A percentile compares a stretch with the other conserved stretches of the same genome.
phyloP scores from a whole-genome alignment of 768 basidiomycete genomes.

The Pleurotus giganteus region DNA sequence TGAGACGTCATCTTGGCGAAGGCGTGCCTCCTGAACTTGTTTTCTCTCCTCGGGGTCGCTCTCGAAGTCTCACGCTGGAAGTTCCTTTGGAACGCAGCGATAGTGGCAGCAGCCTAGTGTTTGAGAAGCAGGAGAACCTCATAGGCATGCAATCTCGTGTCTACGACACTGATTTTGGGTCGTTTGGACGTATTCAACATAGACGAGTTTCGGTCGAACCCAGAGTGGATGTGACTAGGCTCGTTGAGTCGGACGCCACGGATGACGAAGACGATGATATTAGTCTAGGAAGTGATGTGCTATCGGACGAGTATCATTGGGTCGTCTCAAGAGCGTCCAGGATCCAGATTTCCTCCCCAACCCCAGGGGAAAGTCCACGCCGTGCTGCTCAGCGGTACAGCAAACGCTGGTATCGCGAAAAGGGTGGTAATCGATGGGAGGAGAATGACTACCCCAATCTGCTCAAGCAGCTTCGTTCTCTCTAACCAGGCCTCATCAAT shows the following conservation, averaged over 20 bases:
- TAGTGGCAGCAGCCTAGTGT: background rate
- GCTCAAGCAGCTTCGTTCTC: conserved; percentile 30
- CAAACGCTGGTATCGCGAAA: conserved; percentile 39
- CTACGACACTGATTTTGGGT: conserved; percentile 4
- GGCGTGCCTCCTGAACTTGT: conserved; percentile 19
- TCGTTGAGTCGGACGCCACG: conserved; percentile 6
- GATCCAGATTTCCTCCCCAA: background rate
- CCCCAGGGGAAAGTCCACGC: background rate
- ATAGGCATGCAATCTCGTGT: background rate
- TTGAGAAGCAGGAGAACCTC: background rate
- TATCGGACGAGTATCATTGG: conserved; percentile 3
- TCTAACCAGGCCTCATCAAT: conserved; percentile 19
- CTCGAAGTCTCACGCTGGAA: background rate
- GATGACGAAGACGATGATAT: conserved; percentile 2
- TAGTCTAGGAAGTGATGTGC: background rate
- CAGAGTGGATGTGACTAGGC: background rate
- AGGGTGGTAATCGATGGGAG: conserved; percentile 32
- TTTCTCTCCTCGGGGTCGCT: conserved; percentile 4
- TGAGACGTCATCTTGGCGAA: conserved; percentile 32
- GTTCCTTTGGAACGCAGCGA: conserved; percentile 1
- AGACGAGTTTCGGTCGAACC: background rate
- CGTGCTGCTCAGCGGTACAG: conserved; percentile 19
- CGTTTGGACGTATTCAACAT: background rate
- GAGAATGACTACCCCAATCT: conserved; percentile 33
- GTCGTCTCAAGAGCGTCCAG: conserved; percentile 4